Base-by-base conservation (phyloP, 257 asterid genomes). In the Nicotiana benthamiana region DNA sequence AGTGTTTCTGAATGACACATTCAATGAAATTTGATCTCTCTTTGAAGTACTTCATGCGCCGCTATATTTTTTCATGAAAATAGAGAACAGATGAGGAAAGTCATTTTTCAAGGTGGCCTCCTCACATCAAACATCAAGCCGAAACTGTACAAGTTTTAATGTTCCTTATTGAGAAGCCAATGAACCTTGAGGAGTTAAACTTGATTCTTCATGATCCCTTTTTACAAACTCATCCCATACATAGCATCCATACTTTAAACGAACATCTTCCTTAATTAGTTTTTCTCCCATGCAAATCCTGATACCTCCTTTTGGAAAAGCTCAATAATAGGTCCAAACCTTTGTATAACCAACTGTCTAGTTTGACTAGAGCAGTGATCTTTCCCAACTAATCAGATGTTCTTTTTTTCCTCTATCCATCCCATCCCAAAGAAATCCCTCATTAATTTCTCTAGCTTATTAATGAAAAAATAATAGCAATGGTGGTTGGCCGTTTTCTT, bases 131-230 rank as follows among this genome's bases (percentile, higher is more conserved):
- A 54, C n/a, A 54, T 17, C 56, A 51, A 51, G 56, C 17, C 9
- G 22, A 54, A 51, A 54, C 60, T 17, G 17, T 17, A 54, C 60
- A 67, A 18, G 75, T 67, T 36, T n/a, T 32, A 40, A 30, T 32
- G 75, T 32, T 32, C 17, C 53, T 67, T 67, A 67, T 36, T n/a
- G 75, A 36, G 75, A 67, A 67, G 75, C 18, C 75, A 67, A 67
- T 67, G 54, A 36, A n/a, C 18, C 75, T n/a, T 34, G 54, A 18
- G 53, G 53, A 67, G 28, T 67, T 65, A 65, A 65, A 8, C 18
- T 17, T 65, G 51, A 40, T 40, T 40, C 48, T 65, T 65, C 26
- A 65, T 32, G 72, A 32, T 34, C 54, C 75, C 2, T 2, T n/a
- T 34, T 67, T 5, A 34, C 28, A 67, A 36, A 36, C 16, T 67